Base-by-base conservation (phyloP, 768 basidiomycete species). In the Podaxis sp. region DNA sequence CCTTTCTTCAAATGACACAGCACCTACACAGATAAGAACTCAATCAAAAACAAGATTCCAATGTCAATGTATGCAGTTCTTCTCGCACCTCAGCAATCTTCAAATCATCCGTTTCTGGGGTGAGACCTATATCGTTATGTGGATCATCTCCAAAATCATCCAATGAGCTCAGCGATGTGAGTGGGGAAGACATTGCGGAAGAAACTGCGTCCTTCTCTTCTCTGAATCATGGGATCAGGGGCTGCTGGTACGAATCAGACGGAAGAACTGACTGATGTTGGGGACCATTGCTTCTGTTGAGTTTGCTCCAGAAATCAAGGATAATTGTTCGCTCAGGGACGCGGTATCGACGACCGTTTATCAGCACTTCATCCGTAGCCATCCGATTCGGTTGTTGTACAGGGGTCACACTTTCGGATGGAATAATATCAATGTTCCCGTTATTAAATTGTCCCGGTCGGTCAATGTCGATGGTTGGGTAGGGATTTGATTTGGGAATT, bases 281-380 rank as follows among this genome's bases (percentile, higher is more conserved):
- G 58, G 74, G 73, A 37, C 70, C 73, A 62, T 73, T 73, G 32
- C 68, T 73, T 61, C 79, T 80, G 57, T 76, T 82, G 61, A 91
- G 78, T 71, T 90, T 95, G 59, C 85, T 88, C 95, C 96, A 98
- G 69, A 99, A 99, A 72, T 99, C 96, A 51, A 99, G 82, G 50
- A 91, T 82, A 65, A 99, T 90, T 52, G 95, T 82, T 61, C 87
- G 84, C 71, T 98, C 97, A 2, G 97, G 97, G 23, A 98, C 88
- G 68, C 95, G 81, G 74, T 97, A 98, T 47, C 91, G 85, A 64
- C 92, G 88, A 35, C 91, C 91, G 66, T 93, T 93, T 66, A 93
- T 93, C 55, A 91, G 75, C 23, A 94, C 87, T 66, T 95, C 93
- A 65, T 95, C 93, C 14, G 89, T 84, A 36, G 80, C 70, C 48